Evolutionary conservation across 2,329 filamentous ascomycete species (phyloP), one percentile per base, ranked within the genome.

Genomic region (Calonectria crousiana): DNA sequence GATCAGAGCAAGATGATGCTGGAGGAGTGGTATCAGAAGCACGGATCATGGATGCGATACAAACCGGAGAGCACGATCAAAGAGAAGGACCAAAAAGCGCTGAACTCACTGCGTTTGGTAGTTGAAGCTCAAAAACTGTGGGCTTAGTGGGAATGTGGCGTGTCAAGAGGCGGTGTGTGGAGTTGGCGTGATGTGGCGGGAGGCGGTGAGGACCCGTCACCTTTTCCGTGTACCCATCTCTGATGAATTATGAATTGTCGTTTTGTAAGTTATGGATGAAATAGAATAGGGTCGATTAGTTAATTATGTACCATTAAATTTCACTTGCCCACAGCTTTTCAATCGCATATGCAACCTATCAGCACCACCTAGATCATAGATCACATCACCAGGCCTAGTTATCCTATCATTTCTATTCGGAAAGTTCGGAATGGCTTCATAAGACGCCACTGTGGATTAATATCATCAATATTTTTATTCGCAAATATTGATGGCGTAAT

Each of bases 1-100:
- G 56, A 62, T 20, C 56, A 62, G 13, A 38, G 34, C 56, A 62
- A 62, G 4, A 62, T 62, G 56, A 62, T 62, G 56, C 34, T 62
- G 6, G 56, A 62, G 34, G 56, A 62, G 36, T 62, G 56, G 56
- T 62, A 62, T 3, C 56, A 62, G 34, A 41, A 41, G 34, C 56
- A 62, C 28, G 56, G 56, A 41, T 28, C 36, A 28, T 62, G 56
- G 56, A 62, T 62, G 56, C 34, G 56, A 11, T 62, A 62, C 26
- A 62, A 34, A 13, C 56, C 56, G 2, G 56, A 62, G 16, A 62
- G 34, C 16, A 38, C 34, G 14, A 62, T 62, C 20, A 62, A 62
- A 10, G 34, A 62, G 8, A 62, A 30, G 23, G 56, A 62, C 23
- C 56, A 62, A 34, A 23, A 62, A 28, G 56, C 56, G n/a, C 56